Base-by-base conservation (phyloP, 768 basidiomycete species). In the Auricularia cornea region DNA sequence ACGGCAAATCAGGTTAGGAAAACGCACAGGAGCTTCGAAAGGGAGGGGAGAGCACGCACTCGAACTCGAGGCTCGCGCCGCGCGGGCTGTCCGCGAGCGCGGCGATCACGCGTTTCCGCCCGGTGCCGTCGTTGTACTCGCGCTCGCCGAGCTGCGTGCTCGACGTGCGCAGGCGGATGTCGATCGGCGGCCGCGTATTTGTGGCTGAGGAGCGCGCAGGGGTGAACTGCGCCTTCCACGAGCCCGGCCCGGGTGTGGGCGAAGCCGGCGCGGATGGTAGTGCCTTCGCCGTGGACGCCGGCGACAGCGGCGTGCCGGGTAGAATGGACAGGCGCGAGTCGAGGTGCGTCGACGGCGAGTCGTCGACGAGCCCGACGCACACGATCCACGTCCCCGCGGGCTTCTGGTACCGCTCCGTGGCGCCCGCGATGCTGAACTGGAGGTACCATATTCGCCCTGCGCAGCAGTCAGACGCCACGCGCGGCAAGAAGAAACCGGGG, bases 381-480 rank as follows among this genome's bases (percentile, higher is more conserved):
- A 57, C 54, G 20, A 57, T 57, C 54, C 54, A 57, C 54, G 54
- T n/a, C 11, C 54, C 54, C 12, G 54, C 18, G 16, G 23, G 23
- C 12, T 28, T 16, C 11, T 57, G 54, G 4, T 20, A 26, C 6
- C 54, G 26, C 6, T 57, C 54, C 5, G 54, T 26, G 12, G 26
- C 16, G 14, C 28, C 30, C 26, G 54, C 54, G 8, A 57, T 57
- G 35, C 72, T 52, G 67, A 86, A 86, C 3, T 69, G 68, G 23
- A 86, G 67, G n/a, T 72, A 68, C 84, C 84, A 88, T 75, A 87
- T 77, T 3, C 86, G 80, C 59, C 79, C 84, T 86, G 51, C 4
- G 3, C n/a, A 66, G 10, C 26, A 23, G 1, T n/a, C 33, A 1
- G 62, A 20, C 6, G 57, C 14, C 4, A 48, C 16, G 65, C 18